These are phyloP conservation scores for Omphalotus guepiniiformis DNA, from an alignment of 768 basidiomycete species.

Conservation along the genomic window DNA sequence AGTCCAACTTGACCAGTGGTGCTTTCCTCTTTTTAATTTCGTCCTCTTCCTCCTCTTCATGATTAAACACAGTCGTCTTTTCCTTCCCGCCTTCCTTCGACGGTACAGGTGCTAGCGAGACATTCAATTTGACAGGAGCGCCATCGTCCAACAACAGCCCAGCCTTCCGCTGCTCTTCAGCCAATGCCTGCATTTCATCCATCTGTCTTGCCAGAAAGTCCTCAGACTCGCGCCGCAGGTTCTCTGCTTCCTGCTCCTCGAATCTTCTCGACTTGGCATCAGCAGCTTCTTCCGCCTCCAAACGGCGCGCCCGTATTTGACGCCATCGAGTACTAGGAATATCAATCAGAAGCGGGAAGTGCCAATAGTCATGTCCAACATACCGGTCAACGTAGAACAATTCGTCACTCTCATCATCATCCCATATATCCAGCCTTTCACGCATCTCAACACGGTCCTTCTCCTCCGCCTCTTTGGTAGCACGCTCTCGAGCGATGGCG, in stretches of 20 bases:
- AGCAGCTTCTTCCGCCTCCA: conserved; percentile 75
- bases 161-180: conserved; percentile 86
- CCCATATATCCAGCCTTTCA: conserved; percentile 81
- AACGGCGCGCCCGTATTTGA: conserved; percentile 60
- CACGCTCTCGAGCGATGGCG: conserved; percentile 66
- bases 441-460: conserved; percentile 78
- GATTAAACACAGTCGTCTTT: conserved; percentile 65
- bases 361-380: conserved; percentile 17
- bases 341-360: background rate
- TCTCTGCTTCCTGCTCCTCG: conserved; percentile 84
- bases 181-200: conserved; percentile 92
- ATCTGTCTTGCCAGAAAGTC: conserved; percentile 91
- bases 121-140: conserved; percentile 82
- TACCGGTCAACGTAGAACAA: conserved; percentile 90
- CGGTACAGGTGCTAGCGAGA: conserved; percentile 54
- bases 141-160: conserved; percentile 90
- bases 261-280: conserved; percentile 79
- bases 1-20: conserved; percentile 87
- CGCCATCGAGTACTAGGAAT: conserved; percentile 78
- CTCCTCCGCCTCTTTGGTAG: conserved; percentile 72
- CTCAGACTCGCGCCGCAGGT: conserved; percentile 86
- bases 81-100: conserved; percentile 40
- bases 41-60: conserved; percentile 87
- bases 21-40: conserved; percentile 77
- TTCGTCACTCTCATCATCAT: conserved; percentile 92